Conservation (phyloP, 192 early-diverging fungal species). For the Gamsiella multidivaricata region DNA sequence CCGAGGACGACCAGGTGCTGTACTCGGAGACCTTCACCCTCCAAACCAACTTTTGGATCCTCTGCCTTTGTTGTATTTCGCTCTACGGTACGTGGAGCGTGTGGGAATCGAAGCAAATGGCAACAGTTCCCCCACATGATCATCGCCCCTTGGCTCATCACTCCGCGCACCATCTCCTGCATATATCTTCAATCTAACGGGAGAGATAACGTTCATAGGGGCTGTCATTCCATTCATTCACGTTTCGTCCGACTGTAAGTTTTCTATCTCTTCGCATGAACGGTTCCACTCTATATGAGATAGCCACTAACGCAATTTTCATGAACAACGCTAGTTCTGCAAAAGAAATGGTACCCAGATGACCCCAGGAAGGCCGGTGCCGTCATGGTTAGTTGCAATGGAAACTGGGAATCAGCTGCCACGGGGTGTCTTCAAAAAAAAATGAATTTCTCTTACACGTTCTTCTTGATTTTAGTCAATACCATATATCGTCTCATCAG, state of each 20-base stretch:
- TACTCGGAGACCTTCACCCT: slow-evolving; percentile 33
- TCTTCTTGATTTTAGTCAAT: slow-evolving; percentile 59
- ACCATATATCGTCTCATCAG: slow-evolving; percentile 68
- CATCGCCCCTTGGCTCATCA: slow-evolving; percentile 5
- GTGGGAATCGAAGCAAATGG: no score
- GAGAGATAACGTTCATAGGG: slow-evolving; percentile 49
- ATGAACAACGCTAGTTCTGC: slow-evolving; percentile 55
- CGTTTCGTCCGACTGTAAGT: slow-evolving; percentile 70
- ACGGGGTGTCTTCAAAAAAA: neutral
- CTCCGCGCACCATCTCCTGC: neutral
- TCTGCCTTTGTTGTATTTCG: slow-evolving; percentile 31
- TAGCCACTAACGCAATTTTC: neutral
- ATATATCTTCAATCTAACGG: neutral
- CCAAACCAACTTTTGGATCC: slow-evolving; percentile 39
- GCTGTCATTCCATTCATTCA: slow-evolving; percentile 71
- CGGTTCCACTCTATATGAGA: neutral
- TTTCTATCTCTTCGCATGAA: neutral
- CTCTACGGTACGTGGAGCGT: slow-evolving; percentile 39
- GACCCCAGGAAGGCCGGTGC: slow-evolving; percentile 67
- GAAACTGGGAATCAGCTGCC: neutral
- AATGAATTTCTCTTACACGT: neutral
- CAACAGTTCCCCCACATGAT: neutral
- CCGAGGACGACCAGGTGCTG: slow-evolving; percentile 46
- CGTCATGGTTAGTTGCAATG: slow-evolving; percentile 45
- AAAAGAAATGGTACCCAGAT: slow-evolving; percentile 69